These are phyloP conservation scores for Penicillium lividum DNA, from an alignment of 495 filamentous ascomycete species.

Conservation along the genomic window DNA sequence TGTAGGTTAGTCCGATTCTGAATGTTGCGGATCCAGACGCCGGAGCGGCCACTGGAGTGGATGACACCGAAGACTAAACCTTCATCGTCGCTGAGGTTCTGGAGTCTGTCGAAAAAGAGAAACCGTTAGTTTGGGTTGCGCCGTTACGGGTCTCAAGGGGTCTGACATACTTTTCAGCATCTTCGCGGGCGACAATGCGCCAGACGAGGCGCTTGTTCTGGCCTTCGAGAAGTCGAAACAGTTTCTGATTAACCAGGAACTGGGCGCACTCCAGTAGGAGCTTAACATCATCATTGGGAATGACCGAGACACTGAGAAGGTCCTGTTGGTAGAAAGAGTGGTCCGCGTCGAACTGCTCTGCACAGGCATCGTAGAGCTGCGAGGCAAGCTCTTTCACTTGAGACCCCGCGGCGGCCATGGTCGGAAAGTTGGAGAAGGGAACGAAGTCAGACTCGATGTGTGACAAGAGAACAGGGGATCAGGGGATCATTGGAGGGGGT, in stretches of 20 bases:
- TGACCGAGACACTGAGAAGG: conserved; percentile 58
- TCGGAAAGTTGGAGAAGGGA: conserved; percentile 19
- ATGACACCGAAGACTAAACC: conserved; percentile 81
- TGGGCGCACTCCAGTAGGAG: conserved; percentile 63
- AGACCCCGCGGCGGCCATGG: conserved; percentile 40
- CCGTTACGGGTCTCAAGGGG: background rate
- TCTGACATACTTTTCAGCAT: conserved; percentile 64
- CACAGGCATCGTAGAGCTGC: conserved; percentile 47
- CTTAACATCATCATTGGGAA: conserved; percentile 57
- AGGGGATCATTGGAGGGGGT: conserved; percentile 21
- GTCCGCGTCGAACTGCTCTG: conserved; percentile 42
- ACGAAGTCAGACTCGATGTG: conserved; percentile 9
- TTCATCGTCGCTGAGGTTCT: conserved; percentile 66
- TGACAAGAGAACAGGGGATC: conserved; percentile 6
- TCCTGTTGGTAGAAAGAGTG: conserved; percentile 68
- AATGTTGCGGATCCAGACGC: conserved; percentile 85
- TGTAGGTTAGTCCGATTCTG: conserved; percentile 74
- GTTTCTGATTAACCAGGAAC: conserved; percentile 62
- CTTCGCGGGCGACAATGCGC: conserved; percentile 64
- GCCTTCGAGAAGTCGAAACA: conserved; percentile 60
- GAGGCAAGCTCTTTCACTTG: conserved; percentile 41
- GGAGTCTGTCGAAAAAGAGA: conserved; percentile 58
- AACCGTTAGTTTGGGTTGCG: conserved; percentile 7
- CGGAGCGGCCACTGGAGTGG: conserved; percentile 75
- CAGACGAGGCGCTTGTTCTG: conserved; percentile 60